Evolutionary conservation across 768 basidiomycete species (phyloP).

Genomic region (Astraeus odoratus): DNA sequence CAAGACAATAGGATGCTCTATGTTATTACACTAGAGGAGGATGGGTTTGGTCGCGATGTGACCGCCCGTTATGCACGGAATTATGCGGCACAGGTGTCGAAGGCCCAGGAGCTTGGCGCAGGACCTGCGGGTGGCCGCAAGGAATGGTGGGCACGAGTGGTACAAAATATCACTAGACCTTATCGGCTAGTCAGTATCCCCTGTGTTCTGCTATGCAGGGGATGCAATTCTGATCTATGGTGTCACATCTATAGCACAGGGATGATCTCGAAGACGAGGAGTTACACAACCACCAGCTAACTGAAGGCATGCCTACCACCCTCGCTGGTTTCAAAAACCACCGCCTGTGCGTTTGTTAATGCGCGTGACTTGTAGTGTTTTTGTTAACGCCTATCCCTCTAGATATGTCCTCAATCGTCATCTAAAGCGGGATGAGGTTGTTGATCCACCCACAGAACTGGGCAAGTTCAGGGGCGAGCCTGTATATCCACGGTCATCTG

Average conservation of each 20-base stretch:
- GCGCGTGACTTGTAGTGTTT: not conserved
- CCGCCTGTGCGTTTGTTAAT: constrained; percentile 56
- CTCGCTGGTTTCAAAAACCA: constrained; percentile 94
- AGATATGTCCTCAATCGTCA: constrained; percentile 85
- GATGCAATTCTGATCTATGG: constrained; percentile 11
- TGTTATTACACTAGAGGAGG: constrained; percentile 92
- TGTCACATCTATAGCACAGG: constrained; percentile 52
- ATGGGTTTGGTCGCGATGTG: constrained; percentile 86
- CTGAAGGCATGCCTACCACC: constrained; percentile 89
- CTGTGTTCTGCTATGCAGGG: constrained; percentile 13
- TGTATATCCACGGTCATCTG: constrained; percentile 80
- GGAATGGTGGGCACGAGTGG: constrained; percentile 82
- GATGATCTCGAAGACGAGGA: constrained; percentile 94
- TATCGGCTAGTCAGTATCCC: constrained; percentile 65
- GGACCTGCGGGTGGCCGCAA: constrained; percentile 48
- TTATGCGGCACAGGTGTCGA: constrained; percentile 74
- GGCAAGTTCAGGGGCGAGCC: constrained; percentile 91
- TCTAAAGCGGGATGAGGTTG: constrained; percentile 80
- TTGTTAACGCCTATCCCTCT: constrained; percentile 5
- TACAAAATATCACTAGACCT: constrained; percentile 57
- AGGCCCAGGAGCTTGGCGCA: constrained; percentile 58
- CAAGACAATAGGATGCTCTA: constrained; percentile 86
- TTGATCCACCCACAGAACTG: constrained; percentile 73
- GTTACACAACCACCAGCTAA: constrained; percentile 65
- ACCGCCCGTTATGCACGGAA: constrained; percentile 83